Conservation (phyloP, 805 yeast species). For the Vanderwaltozyma yarrowii region DNA sequence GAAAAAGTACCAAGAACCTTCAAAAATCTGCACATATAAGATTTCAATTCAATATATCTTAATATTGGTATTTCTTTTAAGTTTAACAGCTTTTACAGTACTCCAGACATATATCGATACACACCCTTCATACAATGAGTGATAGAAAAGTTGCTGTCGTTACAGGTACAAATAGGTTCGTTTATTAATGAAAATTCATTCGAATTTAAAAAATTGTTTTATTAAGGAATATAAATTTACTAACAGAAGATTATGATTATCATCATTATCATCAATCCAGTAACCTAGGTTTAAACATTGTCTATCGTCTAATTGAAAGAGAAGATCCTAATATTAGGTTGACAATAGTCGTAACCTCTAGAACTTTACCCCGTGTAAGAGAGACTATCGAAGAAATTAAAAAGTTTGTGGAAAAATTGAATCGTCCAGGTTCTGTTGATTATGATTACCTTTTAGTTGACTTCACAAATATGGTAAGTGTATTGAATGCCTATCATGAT, state of each 20-base stretch:
- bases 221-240: too few species aligned
- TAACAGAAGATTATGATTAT: too few species aligned
- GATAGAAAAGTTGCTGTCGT: slow-evolving; percentile 33
- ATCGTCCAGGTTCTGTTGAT: slow-evolving; percentile 53
- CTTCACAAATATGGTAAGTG: slow-evolving; percentile 80
- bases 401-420: slow-evolving; percentile 30
- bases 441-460: slow-evolving; percentile 88
- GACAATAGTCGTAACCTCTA: slow-evolving; percentile 78
- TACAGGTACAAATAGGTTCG: slow-evolving; percentile 34
- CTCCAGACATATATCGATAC: too few species aligned
- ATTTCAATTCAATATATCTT: too few species aligned
- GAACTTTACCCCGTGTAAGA: slow-evolving; percentile 78
- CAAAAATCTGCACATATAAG: too few species aligned
- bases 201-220: background rate
- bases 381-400: slow-evolving; percentile 57
- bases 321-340: slow-evolving; percentile 44
- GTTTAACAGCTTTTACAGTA: too few species aligned
- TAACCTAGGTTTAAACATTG: slow-evolving; percentile 80
- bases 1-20: too few species aligned
- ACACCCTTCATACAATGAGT: slow-evolving; percentile 5
- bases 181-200: slow-evolving; percentile 2
- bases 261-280: too few species aligned
- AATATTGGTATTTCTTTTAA: too few species aligned
- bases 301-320: slow-evolving; percentile 62
- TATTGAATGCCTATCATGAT: slow-evolving; percentile 64